Conservation (phyloP, 305 asterid genomes). For the Fraxinus paxiana region DNA sequence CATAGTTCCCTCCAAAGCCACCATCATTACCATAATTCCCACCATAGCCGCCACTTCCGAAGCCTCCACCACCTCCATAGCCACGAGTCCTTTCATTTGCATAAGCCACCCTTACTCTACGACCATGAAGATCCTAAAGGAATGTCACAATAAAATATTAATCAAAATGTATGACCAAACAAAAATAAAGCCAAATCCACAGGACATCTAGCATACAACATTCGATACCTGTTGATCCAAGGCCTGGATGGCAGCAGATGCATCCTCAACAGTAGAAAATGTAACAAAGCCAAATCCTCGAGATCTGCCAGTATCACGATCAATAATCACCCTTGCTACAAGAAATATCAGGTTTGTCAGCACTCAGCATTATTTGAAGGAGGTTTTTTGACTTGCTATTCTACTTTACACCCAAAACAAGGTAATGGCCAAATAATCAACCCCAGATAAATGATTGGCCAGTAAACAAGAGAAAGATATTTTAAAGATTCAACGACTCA, state of each 20-base stretch:
- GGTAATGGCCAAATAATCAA: neutral
- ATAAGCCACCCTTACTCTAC: slow-evolving; percentile 56
- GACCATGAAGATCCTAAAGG: slow-evolving; percentile 77
- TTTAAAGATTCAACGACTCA: neutral
- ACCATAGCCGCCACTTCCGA: slow-evolving; percentile 25
- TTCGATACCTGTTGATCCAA: slow-evolving; percentile 61
- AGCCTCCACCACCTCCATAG: slow-evolving; percentile 35
- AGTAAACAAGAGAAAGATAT: neutral
- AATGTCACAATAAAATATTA: neutral
- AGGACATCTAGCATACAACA: neutral
- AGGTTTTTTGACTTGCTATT: neutral
- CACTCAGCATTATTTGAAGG: neutral
- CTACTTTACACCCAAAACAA: neutral
- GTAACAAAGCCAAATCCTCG: slow-evolving; percentile 90
- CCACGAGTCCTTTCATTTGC: slow-evolving; percentile 65
- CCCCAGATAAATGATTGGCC: neutral
- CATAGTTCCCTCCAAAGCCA: slow-evolving; percentile 21
- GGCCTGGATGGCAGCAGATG: slow-evolving; percentile 84
- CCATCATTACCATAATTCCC: slow-evolving; percentile 18
- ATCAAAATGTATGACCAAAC: neutral
- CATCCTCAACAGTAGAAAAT: slow-evolving; percentile 52
- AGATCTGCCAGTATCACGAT: slow-evolving; percentile 76
- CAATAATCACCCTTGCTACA: slow-evolving; percentile 67
- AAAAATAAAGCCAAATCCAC: neutral
- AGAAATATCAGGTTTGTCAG: neutral